Percentiles rank a stretch among this genome's conserved stretches.
Conservation (phyloP, 2,329 filamentous ascomycete species). For the Fusarium multiceps region DNA sequence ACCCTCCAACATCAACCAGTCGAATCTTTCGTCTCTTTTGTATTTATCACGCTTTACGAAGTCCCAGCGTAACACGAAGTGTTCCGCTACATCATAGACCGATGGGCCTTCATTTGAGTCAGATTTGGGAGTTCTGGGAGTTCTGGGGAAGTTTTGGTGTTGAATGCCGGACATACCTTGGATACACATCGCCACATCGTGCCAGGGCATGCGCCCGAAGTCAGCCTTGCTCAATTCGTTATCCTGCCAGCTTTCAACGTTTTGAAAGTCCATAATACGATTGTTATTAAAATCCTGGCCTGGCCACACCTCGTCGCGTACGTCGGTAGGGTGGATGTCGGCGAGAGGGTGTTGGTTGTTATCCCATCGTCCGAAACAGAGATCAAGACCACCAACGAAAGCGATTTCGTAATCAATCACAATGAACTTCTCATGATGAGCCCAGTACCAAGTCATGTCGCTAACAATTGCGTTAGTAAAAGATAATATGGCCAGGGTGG, state of each 20-base stretch:
- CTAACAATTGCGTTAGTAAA: not conserved
- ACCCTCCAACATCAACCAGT: constrained; percentile 86
- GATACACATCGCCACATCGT: constrained; percentile 75
- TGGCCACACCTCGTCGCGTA: constrained; percentile 87
- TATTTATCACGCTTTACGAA: constrained; percentile 98
- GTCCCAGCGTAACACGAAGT: constrained; percentile 96
- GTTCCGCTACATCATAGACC: constrained; percentile 94
- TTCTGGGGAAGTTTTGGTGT: not conserved
- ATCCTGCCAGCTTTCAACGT: constrained; percentile 83
- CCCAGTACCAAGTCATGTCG: constrained; percentile 91
- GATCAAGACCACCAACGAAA: constrained; percentile 92
- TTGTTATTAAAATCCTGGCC: constrained; percentile 99
- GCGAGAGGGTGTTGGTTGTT: constrained; percentile 84
- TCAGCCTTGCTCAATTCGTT: constrained; percentile 94
- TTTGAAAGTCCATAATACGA: constrained; percentile 93
- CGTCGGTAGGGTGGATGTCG: constrained; percentile 86
- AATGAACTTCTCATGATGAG: constrained; percentile 97
- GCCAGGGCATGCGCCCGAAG: constrained; percentile 97
- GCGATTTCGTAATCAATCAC: constrained; percentile 91
- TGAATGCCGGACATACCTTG: constrained; percentile 9
- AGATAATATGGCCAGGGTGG: not conserved
- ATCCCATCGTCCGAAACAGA: constrained; percentile 98
- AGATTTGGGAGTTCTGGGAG: not conserved
- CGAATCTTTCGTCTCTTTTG: constrained; percentile 84
- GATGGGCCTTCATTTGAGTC: constrained; percentile 78